These are phyloP conservation scores for Paraconiothyrium brasiliense DNA, from an alignment of 2,329 filamentous ascomycete species.

Conservation along the genomic window DNA sequence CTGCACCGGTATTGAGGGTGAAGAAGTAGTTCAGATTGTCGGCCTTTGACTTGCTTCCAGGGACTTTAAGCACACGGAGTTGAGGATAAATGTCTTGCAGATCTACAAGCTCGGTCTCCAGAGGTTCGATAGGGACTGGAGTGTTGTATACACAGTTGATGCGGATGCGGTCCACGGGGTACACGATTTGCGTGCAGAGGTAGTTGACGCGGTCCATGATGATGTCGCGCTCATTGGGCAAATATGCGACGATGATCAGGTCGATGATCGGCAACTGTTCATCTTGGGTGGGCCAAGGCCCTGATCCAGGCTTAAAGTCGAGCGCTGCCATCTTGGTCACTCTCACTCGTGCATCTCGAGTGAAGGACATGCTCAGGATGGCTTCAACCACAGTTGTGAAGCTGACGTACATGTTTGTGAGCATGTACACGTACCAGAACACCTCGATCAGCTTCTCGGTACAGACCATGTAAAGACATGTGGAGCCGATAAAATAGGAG, in stretches of 20 bases:
- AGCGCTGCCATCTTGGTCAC: slow-evolving; percentile 41
- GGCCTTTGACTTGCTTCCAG: slow-evolving; percentile 56
- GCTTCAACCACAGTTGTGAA: slow-evolving; percentile 50
- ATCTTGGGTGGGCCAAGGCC: slow-evolving; percentile 49
- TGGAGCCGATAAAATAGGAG: slow-evolving; percentile 50
- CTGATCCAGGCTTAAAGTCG: slow-evolving; percentile 27
- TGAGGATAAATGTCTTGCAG: slow-evolving; percentile 48
- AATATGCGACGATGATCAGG: slow-evolving; percentile 57
- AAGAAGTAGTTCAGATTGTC: slow-evolving; percentile 60
- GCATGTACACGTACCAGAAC: slow-evolving; percentile 52
- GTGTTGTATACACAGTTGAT: slow-evolving; percentile 60
- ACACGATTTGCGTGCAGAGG: slow-evolving; percentile 54
- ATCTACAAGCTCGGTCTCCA: slow-evolving; percentile 51
- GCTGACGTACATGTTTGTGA: slow-evolving; percentile 51
- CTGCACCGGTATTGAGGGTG: slow-evolving; percentile 50
- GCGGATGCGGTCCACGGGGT: slow-evolving; percentile 53
- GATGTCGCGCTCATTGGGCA: slow-evolving; percentile 59
- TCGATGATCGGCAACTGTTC: slow-evolving; percentile 53
- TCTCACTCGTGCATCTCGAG: slow-evolving; percentile 39
- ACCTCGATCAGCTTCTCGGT: slow-evolving; percentile 39
- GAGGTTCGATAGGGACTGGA: slow-evolving; percentile 53
- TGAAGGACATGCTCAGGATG: slow-evolving; percentile 39
- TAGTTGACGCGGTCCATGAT: slow-evolving; percentile 56
- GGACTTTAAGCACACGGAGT: slow-evolving; percentile 55
- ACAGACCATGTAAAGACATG: slow-evolving; percentile 48